Evolutionary conservation across 2,329 filamentous ascomycete genomes (phyloP).

Genomic region (Paracamarosporium sp.): DNA sequence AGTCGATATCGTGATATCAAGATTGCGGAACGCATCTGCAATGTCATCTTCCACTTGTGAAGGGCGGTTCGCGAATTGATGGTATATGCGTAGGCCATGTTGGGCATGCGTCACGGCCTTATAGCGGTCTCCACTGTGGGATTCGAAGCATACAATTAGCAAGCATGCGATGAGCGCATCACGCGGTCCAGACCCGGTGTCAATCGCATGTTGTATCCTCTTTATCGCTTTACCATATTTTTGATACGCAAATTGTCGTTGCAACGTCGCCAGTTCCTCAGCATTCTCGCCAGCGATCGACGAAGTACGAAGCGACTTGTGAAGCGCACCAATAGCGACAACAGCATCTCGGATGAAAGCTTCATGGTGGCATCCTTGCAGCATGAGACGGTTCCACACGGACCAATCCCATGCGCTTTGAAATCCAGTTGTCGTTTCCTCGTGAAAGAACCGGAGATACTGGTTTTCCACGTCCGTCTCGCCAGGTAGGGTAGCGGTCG

Average conservation of each 20-base stretch:
- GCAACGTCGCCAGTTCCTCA: constrained; percentile 13
- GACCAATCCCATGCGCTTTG: constrained; percentile 19
- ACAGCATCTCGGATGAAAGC: constrained; percentile 20
- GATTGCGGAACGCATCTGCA: constrained; percentile 18
- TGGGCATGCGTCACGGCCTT: constrained; percentile 12
- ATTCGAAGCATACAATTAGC: constrained; percentile 20
- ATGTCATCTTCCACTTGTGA: constrained; percentile 19
- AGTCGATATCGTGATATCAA: constrained; percentile 18
- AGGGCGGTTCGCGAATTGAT: constrained; percentile 6
- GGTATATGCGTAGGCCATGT: constrained; percentile 16
- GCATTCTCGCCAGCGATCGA: not conserved
- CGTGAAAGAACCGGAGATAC: constrained; percentile 17
- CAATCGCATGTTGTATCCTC: constrained; percentile 17
- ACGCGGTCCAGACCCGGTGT: constrained; percentile 11
- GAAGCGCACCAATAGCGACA: constrained; percentile 18
- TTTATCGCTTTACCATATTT: constrained; percentile 17
- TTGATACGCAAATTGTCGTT: constrained; percentile 18
- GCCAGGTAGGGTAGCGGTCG: constrained; percentile 8
- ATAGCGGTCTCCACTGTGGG: constrained; percentile 18
- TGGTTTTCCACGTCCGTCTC: constrained; percentile 20
- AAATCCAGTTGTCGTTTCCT: constrained; percentile 19
- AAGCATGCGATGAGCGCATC: constrained; percentile 18
- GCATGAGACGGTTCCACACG: constrained; percentile 19
- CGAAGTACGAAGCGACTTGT: constrained; percentile 14
- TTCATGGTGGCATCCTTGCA: constrained; percentile 18